Conservation (phyloP, 768 basidiomycete species). For the Lactifluus hygrophoroides region DNA sequence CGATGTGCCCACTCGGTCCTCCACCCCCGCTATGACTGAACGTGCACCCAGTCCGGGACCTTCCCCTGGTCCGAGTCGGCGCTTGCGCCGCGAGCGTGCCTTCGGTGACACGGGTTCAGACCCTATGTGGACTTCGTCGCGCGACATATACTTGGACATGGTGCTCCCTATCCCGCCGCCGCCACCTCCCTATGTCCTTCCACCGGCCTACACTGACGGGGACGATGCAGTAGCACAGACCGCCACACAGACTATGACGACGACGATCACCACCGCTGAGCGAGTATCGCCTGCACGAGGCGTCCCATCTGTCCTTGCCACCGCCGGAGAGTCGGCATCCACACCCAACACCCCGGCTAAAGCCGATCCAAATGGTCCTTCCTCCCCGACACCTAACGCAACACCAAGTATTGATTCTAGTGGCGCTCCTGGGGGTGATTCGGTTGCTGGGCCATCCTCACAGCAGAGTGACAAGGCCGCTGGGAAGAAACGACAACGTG, state of each 20-base stretch:
- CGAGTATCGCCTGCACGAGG: not conserved
- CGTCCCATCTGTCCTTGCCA: not conserved
- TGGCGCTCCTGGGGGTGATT: not conserved
- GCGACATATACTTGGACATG: not conserved
- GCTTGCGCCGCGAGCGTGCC: slow-evolving; percentile 8
- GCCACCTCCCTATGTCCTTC: not conserved
- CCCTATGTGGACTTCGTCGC: slow-evolving; percentile 5
- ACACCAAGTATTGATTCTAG: not conserved
- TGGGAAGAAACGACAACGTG: slow-evolving; percentile 9
- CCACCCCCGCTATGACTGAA: not conserved
- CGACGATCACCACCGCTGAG: not conserved
- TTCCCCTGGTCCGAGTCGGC: not conserved
- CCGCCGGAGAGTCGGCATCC: not conserved
- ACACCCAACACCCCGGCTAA: no score
- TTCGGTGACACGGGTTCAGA: not conserved
- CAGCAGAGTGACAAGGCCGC: not conserved
- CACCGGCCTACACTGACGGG: not conserved
- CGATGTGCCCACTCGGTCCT: not conserved
- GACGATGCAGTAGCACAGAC: not conserved
- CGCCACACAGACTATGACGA: not conserved
- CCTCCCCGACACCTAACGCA: no score
- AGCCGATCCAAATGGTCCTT: no score
- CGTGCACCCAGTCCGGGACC: not conserved
- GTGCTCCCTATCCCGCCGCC: not conserved
- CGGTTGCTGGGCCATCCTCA: not conserved